A percentile compares a stretch with the other conserved stretches of the same genome.
Evolutionary conservation across 2,329 filamentous ascomycete species (phyloP).

Genomic region (Pseudogymnoascus sp.): DNA sequence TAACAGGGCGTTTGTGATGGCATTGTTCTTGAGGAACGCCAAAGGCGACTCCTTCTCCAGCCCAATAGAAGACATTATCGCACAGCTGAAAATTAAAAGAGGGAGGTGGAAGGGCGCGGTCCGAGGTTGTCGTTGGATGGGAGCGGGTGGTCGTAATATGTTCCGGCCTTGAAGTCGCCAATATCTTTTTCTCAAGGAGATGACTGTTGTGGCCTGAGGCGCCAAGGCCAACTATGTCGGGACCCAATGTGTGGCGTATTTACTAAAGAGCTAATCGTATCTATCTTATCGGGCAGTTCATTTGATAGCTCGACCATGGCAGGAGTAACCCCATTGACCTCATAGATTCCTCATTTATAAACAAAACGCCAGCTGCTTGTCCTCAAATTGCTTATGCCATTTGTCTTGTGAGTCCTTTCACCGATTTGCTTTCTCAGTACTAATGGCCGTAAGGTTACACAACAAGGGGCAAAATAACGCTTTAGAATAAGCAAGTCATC

Average conservation of each 20-base stretch:
- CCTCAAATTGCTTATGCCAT: neutral
- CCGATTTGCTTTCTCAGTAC: neutral
- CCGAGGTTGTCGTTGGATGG: neutral
- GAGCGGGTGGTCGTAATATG: conserved; percentile 4
- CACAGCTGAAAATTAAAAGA: neutral
- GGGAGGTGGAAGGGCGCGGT: conserved; percentile 7
- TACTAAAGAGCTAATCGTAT: neutral
- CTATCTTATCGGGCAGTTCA: conserved; percentile 4
- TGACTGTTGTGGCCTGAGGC: conserved; percentile 5
- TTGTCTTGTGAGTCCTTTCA: neutral
- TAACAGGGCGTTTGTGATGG: conserved; percentile 58
- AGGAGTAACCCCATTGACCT: conserved; percentile 1
- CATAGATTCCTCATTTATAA: conserved; percentile 3
- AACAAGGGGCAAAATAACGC: neutral
- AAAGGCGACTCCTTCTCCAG: conserved; percentile 40
- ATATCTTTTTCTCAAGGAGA: conserved; percentile 10
- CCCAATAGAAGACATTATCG: conserved; percentile 23
- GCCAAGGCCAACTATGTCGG: neutral
- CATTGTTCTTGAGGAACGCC: conserved; percentile 66
- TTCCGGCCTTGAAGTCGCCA: conserved; percentile 4
- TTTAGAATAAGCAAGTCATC: neutral
- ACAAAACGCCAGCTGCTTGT: neutral
- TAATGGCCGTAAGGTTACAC: neutral
- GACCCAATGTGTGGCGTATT: neutral
- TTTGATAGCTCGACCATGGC: conserved; percentile 2